Conservation (phyloP, 495 filamentous ascomycete species). For the Zalerion maritima region DNA sequence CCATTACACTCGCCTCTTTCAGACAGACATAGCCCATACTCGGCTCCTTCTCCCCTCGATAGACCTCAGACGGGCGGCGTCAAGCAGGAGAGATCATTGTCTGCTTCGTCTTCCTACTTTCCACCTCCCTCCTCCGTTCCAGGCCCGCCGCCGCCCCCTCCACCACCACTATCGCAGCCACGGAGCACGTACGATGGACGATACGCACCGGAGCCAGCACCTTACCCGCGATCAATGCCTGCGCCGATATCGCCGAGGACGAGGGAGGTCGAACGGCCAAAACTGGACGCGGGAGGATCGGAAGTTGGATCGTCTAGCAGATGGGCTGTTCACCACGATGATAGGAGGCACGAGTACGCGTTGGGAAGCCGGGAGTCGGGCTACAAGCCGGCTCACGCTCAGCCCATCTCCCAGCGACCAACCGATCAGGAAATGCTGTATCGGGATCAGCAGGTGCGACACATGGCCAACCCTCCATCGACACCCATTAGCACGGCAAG, state of each 20-base stretch:
- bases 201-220: conserved; percentile 20
- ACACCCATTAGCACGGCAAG: conserved; percentile 24
- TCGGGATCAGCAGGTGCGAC: conserved; percentile 16
- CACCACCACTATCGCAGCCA: conserved; percentile 15
- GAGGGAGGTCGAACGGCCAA: conserved; percentile 18
- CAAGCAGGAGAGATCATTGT: conserved; percentile 16
- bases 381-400: conserved; percentile 7
- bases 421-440: conserved; percentile 6
- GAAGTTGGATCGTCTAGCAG: conserved; percentile 10
- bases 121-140: conserved; percentile 14
- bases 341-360: conserved; percentile 18
- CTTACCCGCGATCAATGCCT: conserved; percentile 27
- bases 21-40: conserved; percentile 26
- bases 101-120: conserved; percentile 32
- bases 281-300: conserved; percentile 9
- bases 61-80: conserved; percentile 16
- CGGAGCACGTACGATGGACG: conserved; percentile 26
- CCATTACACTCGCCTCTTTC: conserved; percentile 28
- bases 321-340: conserved; percentile 13
- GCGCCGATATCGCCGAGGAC: conserved; percentile 24
- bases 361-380: conserved; percentile 13
- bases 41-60: conserved; percentile 28
- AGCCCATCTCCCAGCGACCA: conserved; percentile 7
- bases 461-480: conserved; percentile 18
- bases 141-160: conserved; percentile 9